Conservation (phyloP, 495 filamentous ascomycete genomes). For the Lasiosphaeria ovina region DNA sequence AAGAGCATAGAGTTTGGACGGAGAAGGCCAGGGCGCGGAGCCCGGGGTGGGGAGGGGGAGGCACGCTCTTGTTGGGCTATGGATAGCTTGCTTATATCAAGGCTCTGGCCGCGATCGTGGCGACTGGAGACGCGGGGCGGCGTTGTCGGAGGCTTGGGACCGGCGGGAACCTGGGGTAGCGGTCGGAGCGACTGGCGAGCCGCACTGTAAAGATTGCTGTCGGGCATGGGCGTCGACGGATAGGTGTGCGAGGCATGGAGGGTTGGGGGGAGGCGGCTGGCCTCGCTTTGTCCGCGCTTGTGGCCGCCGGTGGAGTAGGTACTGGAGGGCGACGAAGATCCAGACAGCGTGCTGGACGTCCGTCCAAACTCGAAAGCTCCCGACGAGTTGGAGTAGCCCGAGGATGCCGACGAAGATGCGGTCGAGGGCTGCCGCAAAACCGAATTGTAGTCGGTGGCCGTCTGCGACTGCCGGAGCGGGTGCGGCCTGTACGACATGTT, state of each 20-base stretch:
- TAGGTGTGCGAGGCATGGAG: constrained; percentile 36
- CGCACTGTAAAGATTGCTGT: constrained; percentile 59
- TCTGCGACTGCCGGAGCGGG: constrained; percentile 63
- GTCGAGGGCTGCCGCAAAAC: constrained; percentile 73
- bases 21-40: constrained; percentile 38
- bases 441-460: constrained; percentile 51
- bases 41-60: constrained; percentile 31
- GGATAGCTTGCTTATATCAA: constrained; percentile 51
- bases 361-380: constrained; percentile 63
- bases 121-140: constrained; percentile 19
- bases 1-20: constrained; percentile 56
- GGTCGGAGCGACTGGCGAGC: constrained; percentile 76
- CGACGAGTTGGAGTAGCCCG: constrained; percentile 69
- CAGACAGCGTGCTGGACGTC: constrained; percentile 59
- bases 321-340: constrained; percentile 72
- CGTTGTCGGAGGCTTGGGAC: constrained; percentile 26
- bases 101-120: constrained; percentile 49
- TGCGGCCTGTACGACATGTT: constrained; percentile 53
- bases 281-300: constrained; percentile 76
- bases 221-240: constrained; percentile 46
- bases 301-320: constrained; percentile 57
- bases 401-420: constrained; percentile 71
- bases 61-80: constrained; percentile 33
- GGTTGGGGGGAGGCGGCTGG: constrained; percentile 45
- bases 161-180: constrained; percentile 64